phyloP scores from a whole-genome alignment of 2,329 filamentous ascomycete species.

The Ceratocystis huliohia region DNA sequence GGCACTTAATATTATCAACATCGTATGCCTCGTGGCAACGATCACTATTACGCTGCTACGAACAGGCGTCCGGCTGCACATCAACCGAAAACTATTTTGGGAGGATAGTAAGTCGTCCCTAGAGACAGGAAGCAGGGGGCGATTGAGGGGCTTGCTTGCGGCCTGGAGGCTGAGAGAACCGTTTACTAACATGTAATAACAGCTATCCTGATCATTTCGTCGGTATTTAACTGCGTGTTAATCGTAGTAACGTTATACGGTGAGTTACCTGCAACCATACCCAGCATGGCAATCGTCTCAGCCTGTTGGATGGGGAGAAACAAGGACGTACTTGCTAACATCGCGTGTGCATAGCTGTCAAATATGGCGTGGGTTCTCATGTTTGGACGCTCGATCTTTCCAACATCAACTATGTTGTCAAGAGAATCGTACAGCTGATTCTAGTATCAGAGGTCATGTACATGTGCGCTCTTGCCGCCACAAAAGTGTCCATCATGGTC shows the following conservation, averaged over 20 bases:
- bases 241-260: slow-evolving; percentile 5
- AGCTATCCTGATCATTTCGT: slow-evolving; percentile 15
- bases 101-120: slow-evolving; percentile 17
- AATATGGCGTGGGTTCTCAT: slow-evolving; percentile 18
- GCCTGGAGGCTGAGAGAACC: background rate
- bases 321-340: slow-evolving; percentile 10
- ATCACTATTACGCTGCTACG: slow-evolving; percentile 13
- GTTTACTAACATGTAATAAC: background rate
- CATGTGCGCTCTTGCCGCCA: slow-evolving; percentile 27
- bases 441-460: slow-evolving; percentile 26
- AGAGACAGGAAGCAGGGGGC: background rate
- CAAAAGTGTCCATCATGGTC: slow-evolving; percentile 28
- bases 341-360: slow-evolving; percentile 8
- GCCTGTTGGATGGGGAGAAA: background rate
- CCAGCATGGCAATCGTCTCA: too few species aligned
- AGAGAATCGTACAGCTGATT: slow-evolving; percentile 23
- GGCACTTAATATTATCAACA: background rate
- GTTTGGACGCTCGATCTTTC: slow-evolving; percentile 12
- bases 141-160: too few species aligned
- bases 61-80: slow-evolving; percentile 12
- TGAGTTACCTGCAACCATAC: background rate
- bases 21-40: slow-evolving; percentile 4
- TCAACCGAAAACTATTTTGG: slow-evolving; percentile 16
- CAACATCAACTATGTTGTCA: slow-evolving; percentile 12
- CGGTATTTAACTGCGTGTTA: slow-evolving; percentile 11